Evolutionary conservation across 1,284 basidiomycete species (phyloP), one percentile per base, ranked within the genome.

Genomic region (Ganoderma lucidum): DNA sequence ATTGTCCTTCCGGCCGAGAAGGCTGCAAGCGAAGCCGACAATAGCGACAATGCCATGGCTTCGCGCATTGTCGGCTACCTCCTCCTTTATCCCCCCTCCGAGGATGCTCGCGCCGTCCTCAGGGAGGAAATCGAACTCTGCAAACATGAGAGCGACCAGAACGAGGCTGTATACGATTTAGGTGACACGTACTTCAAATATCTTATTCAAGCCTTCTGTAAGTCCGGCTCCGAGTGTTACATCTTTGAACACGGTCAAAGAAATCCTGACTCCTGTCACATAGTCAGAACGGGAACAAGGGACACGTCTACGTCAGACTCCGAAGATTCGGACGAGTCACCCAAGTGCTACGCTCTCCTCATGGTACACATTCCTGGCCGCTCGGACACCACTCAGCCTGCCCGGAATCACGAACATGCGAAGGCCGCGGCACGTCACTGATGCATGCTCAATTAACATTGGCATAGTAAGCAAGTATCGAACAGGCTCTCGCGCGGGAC

Each of bases 401-500:
- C 48, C n/a, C 30, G 14, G 8, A 15, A 56, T 6, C 30, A 59
- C 19, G 9, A 15, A 35, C 19, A 30, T 59, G 56, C 56, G 32
- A 39, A 59, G 19, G 35, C 32, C n/a, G 19, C 15, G 6, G 35
- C 39, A n/a, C 35, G 56, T 51, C 12, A 28, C 48, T 23, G 12
- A 28, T 51, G 48, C 23, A 28, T 51, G 23, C 23, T 23, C 53
- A 30, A 2, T 19, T 14, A 23, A n/a, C 1, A n/a, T 19, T 51
- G 48, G 10, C 12, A 28, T 28, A 39, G 35, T 39, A 14, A 1
- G 37, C 56, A n/a, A 8, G 10, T 19, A 12, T 39, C 8, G 19
- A n/a, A n/a, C 56, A 39, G 56, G 56, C 56, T 12, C 56, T 59
- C 35, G 56, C 32, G n/a, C 56, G 56, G 56, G 56, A 39, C 5